phyloP scores from a whole-genome alignment of 805 yeast species.

The Cephaloascus fragrans region DNA sequence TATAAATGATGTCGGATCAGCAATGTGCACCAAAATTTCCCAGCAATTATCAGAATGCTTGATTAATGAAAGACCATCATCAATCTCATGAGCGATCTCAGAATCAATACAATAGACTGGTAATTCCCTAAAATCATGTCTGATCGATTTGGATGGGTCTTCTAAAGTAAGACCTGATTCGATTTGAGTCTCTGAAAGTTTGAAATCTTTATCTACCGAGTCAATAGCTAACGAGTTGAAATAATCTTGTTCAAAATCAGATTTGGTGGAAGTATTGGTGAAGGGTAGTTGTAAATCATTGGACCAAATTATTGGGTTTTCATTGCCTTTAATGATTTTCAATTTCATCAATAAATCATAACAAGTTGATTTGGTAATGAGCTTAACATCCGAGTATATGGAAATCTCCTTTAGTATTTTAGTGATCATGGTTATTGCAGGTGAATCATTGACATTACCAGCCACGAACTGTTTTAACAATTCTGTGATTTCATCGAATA shows the following conservation, averaged over 20 bases:
- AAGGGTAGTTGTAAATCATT: slow-evolving; percentile 34
- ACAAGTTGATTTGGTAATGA: slow-evolving; percentile 43
- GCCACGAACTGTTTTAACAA: slow-evolving; percentile 46
- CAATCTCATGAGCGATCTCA: slow-evolving; percentile 76
- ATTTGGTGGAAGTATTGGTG: slow-evolving; percentile 27
- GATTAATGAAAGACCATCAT: slow-evolving; percentile 77
- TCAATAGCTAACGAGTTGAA: slow-evolving; percentile 15
- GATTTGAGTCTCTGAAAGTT: too few relatives aligned
- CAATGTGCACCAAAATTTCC: slow-evolving; percentile 62
- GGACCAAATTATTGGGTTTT: slow-evolving; percentile 47
- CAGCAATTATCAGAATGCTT: slow-evolving; percentile 14
- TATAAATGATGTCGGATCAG: slow-evolving; percentile 75
- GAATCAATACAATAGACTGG: slow-evolving; percentile 80
- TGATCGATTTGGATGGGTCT: slow-evolving; percentile 4
- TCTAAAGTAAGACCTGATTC: neutral
- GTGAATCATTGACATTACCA: slow-evolving; percentile 39
- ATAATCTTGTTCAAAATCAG: slow-evolving; percentile 33
- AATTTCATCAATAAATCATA: slow-evolving; percentile 35
- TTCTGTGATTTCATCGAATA: slow-evolving; percentile 27
- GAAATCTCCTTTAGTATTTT: slow-evolving; percentile 21
- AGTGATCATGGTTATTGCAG: slow-evolving; percentile 38
- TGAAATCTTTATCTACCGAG: slow-evolving; percentile 7
- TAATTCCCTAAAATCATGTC: slow-evolving; percentile 32
- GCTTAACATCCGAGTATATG: slow-evolving; percentile 22
- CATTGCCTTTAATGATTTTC: slow-evolving; percentile 13